phyloP scores from a whole-genome alignment of 345 rosid species.

The Brassica juncea region DNA sequence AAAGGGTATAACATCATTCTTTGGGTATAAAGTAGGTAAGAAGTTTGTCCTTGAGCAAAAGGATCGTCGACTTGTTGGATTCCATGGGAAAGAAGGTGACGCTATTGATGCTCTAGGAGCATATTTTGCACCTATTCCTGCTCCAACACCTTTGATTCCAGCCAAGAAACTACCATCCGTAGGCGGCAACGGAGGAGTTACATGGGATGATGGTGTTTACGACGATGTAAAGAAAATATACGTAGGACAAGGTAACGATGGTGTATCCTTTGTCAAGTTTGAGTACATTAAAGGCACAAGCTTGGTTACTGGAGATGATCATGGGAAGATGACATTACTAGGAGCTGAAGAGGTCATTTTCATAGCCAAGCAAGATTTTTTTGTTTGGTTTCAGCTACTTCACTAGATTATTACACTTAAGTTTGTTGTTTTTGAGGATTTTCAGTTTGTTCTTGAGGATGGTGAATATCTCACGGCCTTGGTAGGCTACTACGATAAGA shows the following conservation, averaged over 20 bases:
- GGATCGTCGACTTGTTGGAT: conserved; percentile 3
- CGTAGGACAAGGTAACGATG: conserved; percentile 22
- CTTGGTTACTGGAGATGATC: conserved; percentile 27
- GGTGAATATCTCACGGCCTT: conserved; percentile 31
- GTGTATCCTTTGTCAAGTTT: conserved; percentile 32
- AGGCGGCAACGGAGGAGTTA: conserved; percentile 34
- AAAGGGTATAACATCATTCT: conserved; percentile 13
- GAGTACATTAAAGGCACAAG: conserved; percentile 19
- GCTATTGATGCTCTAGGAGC: conserved; percentile 2
- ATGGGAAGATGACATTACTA: conserved; percentile 30
- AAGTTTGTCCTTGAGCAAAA: conserved; percentile 22
- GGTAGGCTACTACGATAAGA: conserved; percentile 28
- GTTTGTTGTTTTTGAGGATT: background rate
- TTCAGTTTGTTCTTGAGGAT: conserved; percentile 35
- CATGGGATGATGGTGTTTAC: conserved; percentile 40
- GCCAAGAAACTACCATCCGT: conserved; percentile 12
- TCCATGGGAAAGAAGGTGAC: background rate
- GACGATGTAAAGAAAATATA: conserved; percentile 24
- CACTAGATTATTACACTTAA: background rate
- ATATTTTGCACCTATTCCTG: conserved; percentile 4
- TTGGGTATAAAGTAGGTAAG: conserved; percentile 24
- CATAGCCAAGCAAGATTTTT: background rate
- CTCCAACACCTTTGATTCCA: background rate
- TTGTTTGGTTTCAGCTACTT: background rate
- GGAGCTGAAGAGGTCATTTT: conserved; percentile 5